Evolutionary conservation across 371 early-diverging fungal species (phyloP), one percentile per base, ranked within the genome.

Genomic region (Mortierella polycephala): DNA sequence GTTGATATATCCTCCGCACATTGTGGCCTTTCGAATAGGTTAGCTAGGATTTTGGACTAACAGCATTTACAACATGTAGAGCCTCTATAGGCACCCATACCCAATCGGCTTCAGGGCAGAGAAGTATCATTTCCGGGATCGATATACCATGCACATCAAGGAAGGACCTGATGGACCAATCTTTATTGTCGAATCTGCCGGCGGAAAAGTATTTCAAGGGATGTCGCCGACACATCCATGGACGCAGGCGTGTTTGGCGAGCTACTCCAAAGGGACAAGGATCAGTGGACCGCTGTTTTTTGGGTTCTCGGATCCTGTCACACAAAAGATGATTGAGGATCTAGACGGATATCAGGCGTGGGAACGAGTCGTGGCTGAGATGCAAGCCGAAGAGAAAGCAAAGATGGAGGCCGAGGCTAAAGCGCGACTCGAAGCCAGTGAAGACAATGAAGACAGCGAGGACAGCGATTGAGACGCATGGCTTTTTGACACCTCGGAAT

Each of bases 221-320:
- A 42, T 57, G n/a, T 71, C 67, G 1, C 81, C 81, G 3, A 81
- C 82, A 7, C 67, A 65, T 8, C 82, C 82, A 11, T 81, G 82
- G 82, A 81, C 82, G 12, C 65, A 76, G 39, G 82, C 62, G 8
- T 81, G 82, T 60, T 52, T 81, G 13, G 77, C 69, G 5, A 76
- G 77, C 57, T 61, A 67, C 16, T 76, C 82, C 7, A 81, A 77
- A 52, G 82, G 82, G 1, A 81, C 82, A 1, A 57, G 82, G 60
- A 73, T 81, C 51, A 81, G 82, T 37, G 82, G 82, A 12, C 82
- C 82, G 0, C 30, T 81, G 30, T 81, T 81, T 45, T 81, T 76
- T 60, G 81, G 82, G 16, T 76, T 81, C 51, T 81, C 82, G 7
- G 82, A 81, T 39, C 82, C 82, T 10, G 68, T 81, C 41, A 73